Evolutionary conservation across 2,329 filamentous ascomycete genomes (phyloP).

Genomic region (Trichoderma asperellum): DNA sequence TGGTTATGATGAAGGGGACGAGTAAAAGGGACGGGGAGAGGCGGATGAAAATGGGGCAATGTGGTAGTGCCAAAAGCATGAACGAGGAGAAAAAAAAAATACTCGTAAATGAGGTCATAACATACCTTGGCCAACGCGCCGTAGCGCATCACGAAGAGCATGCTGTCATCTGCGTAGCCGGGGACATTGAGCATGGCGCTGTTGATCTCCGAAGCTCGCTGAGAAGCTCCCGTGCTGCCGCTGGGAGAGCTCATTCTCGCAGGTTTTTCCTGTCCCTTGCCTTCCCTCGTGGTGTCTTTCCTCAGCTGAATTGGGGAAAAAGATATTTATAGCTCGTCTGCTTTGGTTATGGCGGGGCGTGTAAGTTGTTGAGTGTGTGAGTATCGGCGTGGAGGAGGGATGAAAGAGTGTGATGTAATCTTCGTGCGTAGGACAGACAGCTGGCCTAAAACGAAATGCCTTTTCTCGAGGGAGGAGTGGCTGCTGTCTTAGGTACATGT

Average conservation of each 20-base stretch:
- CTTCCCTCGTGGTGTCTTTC: not conserved
- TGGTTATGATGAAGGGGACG: constrained; percentile 6
- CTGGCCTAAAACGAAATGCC: too few species aligned
- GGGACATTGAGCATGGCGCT: constrained; percentile 37
- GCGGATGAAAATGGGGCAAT: not conserved
- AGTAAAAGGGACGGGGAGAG: not conserved
- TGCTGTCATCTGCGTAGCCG: constrained; percentile 39
- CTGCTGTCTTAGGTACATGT: too few species aligned
- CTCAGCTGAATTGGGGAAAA: not conserved
- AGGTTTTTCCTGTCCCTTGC: not conserved
- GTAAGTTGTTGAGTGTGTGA: not conserved
- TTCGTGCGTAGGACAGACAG: not conserved
- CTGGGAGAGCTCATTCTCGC: not conserved
- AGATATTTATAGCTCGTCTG: constrained; percentile 1
- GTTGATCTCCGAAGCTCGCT: constrained; percentile 37
- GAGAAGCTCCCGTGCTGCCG: constrained; percentile 29
- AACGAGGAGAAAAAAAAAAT: not conserved
- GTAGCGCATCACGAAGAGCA: constrained; percentile 40
- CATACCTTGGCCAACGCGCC: constrained; percentile 34
- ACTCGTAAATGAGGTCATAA: not conserved
- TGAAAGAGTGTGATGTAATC: not conserved
- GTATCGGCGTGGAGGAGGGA: not conserved
- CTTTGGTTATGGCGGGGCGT: not conserved
- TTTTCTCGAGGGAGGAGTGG: too few species aligned
- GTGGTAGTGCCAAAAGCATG: not conserved